Base-by-base conservation (phyloP, 2,329 filamentous ascomycete species). In the Stachybotrys chartarum region DNA sequence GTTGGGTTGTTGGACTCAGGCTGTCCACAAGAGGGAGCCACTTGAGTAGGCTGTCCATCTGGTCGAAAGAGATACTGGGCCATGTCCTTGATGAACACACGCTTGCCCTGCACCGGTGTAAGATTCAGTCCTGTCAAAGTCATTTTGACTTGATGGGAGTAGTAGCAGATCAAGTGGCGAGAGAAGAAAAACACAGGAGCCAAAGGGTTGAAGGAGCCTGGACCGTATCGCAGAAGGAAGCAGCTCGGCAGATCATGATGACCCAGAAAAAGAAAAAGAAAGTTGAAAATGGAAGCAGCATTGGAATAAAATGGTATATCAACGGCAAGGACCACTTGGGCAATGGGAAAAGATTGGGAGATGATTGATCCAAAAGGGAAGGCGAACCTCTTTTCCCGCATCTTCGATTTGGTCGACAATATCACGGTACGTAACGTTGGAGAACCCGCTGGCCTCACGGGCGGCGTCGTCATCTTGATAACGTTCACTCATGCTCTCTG, bases 51-150 rank as follows among this genome's bases (percentile, higher is more conserved):
- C 64, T 87, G 81, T 50, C 80, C 78, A 59, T 88, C 77, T 4
- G 90, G 90, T 6, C 91, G 88, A 60, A 96, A 79, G 61, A 97
- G 79, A 72, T 97, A 97, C 73, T 97, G 88, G 55, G 89, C 87
- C 76, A 97, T 99, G 72, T 97, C 94, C 73, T 99, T 99, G 81
- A 99, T 94, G 76, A 97, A 97, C 64, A 96, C 77, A 63, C 93
- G 89, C 77, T 96, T 96, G 65, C 86, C 88, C 89, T 95, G 63
- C 54, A 58, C 52, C 10, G 54, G 59, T 63, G 67, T 68, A 51
- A 70, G 64, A 64, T 55, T 59, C 47, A 30, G 45, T 54, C 48
- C 53, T 47, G 52, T 44, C 32, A 51, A 1, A 47, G 14, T 10
- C 11, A 3, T 44, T n/a, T 44, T 44, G 39, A 44, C n/a, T 44